Conservation (phyloP, 225 moss, liverwort and hornwort species). For the Pleurozium schreberi region DNA sequence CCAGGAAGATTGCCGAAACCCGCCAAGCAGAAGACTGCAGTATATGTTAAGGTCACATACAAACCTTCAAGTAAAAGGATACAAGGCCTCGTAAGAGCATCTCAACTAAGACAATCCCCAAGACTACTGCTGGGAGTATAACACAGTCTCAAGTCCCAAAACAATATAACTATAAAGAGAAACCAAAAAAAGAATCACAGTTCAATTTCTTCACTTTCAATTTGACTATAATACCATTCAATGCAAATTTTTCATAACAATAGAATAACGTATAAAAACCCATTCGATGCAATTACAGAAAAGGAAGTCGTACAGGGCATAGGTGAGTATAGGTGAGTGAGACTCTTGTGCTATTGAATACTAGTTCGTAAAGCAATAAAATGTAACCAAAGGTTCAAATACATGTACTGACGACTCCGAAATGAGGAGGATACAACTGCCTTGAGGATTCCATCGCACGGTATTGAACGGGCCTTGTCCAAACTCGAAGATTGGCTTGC, state of each 20-base stretch:
- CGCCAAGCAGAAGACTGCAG: conserved; percentile 80
- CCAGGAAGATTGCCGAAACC: conserved; percentile 98
- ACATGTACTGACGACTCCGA: not conserved
- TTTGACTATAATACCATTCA: not conserved
- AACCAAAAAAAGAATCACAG: not conserved
- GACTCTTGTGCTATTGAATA: not conserved
- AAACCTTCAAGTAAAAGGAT: not conserved
- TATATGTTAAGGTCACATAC: conserved; percentile 8
- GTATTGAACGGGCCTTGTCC: conserved; percentile 85
- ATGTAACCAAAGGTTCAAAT: not conserved
- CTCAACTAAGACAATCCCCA: not conserved
- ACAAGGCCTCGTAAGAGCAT: not conserved
- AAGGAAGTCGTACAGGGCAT: not conserved
- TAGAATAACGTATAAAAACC: not conserved
- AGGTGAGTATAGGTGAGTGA: not conserved
- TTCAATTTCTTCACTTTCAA: not conserved
- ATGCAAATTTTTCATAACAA: not conserved
- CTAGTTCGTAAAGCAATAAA: not conserved
- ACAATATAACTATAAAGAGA: not conserved
- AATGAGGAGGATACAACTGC: conserved; percentile 46
- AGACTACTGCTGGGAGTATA: not conserved
- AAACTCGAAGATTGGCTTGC: conserved; percentile 80
- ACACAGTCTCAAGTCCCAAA: not conserved
- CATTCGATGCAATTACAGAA: not conserved
- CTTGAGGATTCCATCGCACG: conserved; percentile 91